phyloP scores from a whole-genome alignment of 2,329 filamentous ascomycete species.

The Colletotrichum destructivum region DNA sequence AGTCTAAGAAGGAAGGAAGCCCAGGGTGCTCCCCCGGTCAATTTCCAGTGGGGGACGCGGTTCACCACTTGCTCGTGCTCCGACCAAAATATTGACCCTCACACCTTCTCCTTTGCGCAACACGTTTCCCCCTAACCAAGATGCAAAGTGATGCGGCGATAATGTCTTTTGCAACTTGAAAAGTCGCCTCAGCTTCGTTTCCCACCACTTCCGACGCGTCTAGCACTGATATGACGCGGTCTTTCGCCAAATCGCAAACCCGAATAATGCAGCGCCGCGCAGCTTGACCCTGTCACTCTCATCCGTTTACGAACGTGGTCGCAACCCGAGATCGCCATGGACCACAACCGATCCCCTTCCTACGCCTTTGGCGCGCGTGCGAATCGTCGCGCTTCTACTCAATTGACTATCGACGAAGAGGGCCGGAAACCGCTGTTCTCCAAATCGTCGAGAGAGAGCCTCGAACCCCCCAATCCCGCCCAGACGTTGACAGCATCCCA shows the following conservation, averaged over 20 bases:
- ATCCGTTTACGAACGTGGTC: conserved; percentile 26
- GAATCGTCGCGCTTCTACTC: conserved; percentile 47
- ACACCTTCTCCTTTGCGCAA: conserved; percentile 32
- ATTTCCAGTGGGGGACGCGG: conserved; percentile 32
- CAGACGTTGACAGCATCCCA: conserved; percentile 38
- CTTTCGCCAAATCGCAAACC: conserved; percentile 23
- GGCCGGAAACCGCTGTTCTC: conserved; percentile 60
- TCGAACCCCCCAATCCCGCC: conserved; percentile 23
- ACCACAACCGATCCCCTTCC: conserved; percentile 44
- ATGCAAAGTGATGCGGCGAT: conserved; percentile 21
- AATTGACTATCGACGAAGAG: conserved; percentile 54
- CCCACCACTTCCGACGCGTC: neutral
- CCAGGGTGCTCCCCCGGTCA: conserved; percentile 28
- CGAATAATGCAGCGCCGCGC: conserved; percentile 37
- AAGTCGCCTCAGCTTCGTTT: neutral
- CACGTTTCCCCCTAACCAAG: conserved; percentile 30
- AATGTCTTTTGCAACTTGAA: conserved; percentile 3
- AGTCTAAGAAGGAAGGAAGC: conserved; percentile 34
- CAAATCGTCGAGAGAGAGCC: conserved; percentile 44
- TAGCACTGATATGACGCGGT: conserved; percentile 40
- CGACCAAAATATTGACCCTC: conserved; percentile 33
- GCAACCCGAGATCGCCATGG: conserved; percentile 43
- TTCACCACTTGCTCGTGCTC: conserved; percentile 30
- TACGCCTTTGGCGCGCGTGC: conserved; percentile 43
- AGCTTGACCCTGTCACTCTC: conserved; percentile 25